Evolutionary conservation across 768 basidiomycete genomes (phyloP).

Genomic region (Glaciozyma antarctica): DNA sequence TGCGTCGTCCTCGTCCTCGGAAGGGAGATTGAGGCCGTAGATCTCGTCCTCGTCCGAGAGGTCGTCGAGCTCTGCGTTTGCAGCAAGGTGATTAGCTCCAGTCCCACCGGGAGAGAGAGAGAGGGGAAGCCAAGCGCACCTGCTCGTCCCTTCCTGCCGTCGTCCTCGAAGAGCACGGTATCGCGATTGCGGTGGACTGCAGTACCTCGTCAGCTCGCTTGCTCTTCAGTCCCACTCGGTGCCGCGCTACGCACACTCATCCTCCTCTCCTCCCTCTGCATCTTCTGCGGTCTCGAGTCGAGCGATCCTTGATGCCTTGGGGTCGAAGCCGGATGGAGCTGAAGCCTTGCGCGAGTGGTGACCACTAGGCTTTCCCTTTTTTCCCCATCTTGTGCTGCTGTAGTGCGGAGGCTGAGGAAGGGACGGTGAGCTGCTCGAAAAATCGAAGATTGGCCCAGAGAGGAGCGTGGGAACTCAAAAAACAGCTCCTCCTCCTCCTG

Average conservation of each 20-base stretch:
- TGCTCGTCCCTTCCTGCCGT: neutral
- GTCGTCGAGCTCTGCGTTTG: slow-evolving; percentile 1
- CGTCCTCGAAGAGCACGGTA: slow-evolving; percentile 22
- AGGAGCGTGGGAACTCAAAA: too few relatives aligned
- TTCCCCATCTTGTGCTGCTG: too few relatives aligned
- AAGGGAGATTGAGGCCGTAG: slow-evolving; percentile 22
- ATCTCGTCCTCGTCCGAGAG: slow-evolving; percentile 27
- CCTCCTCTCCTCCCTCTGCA: slow-evolving; percentile 20
- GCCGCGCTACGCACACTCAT: slow-evolving; percentile 16
- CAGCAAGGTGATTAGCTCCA: neutral
- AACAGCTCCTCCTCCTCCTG: too few relatives aligned
- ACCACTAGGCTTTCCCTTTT: too few relatives aligned
- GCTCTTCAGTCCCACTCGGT: too few relatives aligned
- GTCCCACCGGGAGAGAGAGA: neutral
- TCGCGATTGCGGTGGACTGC: slow-evolving; percentile 30
- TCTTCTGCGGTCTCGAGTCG: slow-evolving; percentile 4
- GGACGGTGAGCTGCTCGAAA: too few relatives aligned
- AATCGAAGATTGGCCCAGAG: too few relatives aligned
- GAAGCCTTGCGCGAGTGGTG: neutral
- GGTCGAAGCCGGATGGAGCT: neutral
- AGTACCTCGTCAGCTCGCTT: neutral
- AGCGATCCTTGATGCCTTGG: neutral
- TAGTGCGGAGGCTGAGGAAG: too few relatives aligned
- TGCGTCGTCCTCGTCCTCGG: neutral
- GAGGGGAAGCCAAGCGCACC: too few relatives aligned